These are phyloP conservation scores for Penicillium cataractarum DNA, from an alignment of 495 filamentous ascomycete species.

Conservation along the genomic window DNA sequence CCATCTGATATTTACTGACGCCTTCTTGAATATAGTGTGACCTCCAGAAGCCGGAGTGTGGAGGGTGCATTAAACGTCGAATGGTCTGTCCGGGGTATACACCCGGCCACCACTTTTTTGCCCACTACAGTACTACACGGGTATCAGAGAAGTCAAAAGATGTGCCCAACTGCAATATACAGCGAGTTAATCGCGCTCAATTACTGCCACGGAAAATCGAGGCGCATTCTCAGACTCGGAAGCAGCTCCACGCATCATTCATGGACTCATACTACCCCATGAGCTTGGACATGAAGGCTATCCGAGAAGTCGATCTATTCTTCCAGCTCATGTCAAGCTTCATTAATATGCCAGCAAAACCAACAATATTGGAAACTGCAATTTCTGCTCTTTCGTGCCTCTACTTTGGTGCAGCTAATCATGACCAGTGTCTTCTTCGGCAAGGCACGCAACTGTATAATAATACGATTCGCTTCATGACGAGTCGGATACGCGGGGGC, in stretches of 20 bases:
- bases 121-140: background rate
- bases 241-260: background rate
- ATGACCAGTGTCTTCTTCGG: background rate
- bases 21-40: background rate
- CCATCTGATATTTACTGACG: background rate
- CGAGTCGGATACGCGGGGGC: background rate
- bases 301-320: background rate
- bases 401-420: background rate
- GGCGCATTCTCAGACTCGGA: background rate
- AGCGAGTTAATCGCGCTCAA: background rate
- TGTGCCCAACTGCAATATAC: background rate
- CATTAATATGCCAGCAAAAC: background rate
- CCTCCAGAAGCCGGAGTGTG: conserved; percentile 3
- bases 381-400: conserved; percentile 2
- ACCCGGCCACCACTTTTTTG: background rate
- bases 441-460: conserved; percentile 4
- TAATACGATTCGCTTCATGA: background rate
- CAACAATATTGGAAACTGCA: background rate
- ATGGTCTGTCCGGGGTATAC: background rate
- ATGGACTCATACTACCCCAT: background rate
- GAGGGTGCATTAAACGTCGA: background rate
- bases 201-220: background rate
- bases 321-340: conserved; percentile 1
- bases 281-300: background rate
- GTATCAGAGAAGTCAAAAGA: background rate